phyloP scores from a whole-genome alignment of 2,329 filamentous ascomycete species.

The Aspergillus flavus region DNA sequence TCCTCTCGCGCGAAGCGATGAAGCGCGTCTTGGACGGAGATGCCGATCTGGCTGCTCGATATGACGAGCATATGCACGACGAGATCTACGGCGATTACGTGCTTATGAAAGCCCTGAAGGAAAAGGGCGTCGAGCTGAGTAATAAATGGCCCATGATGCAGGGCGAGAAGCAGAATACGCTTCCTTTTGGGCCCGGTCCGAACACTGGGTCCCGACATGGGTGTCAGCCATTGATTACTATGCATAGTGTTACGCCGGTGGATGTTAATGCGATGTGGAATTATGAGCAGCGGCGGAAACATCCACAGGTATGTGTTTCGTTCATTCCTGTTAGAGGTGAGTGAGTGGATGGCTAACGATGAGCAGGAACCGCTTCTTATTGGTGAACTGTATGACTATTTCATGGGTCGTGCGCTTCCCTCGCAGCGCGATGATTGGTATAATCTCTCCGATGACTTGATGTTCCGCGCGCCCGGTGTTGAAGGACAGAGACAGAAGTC shows the following conservation, averaged over 20 bases:
- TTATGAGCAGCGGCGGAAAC: constrained; percentile 52
- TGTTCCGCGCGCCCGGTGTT: constrained; percentile 34
- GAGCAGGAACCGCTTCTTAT: constrained; percentile 49
- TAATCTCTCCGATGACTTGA: constrained; percentile 53
- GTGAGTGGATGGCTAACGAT: background rate
- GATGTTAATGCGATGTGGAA: constrained; percentile 57
- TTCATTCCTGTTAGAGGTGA: background rate
- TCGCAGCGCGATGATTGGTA: constrained; percentile 54
- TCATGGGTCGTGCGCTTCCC: constrained; percentile 45
- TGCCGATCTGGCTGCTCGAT: constrained; percentile 50
- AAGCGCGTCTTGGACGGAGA: constrained; percentile 48
- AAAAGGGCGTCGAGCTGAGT: constrained; percentile 46
- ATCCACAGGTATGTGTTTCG: constrained; percentile 14
- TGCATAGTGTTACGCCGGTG: constrained; percentile 59
- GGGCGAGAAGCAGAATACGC: constrained; percentile 56
- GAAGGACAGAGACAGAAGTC: constrained; percentile 34
- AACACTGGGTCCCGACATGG: constrained; percentile 44
- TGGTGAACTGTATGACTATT: constrained; percentile 53
- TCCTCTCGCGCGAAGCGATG: constrained; percentile 56
- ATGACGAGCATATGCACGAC: constrained; percentile 45
- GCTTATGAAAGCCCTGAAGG: constrained; percentile 52
- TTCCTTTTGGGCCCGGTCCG: constrained; percentile 44
- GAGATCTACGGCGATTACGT: constrained; percentile 59
- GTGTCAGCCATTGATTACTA: constrained; percentile 61
- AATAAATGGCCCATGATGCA: constrained; percentile 55